phyloP scores from a whole-genome alignment of 2,329 filamentous ascomycete genomes.

The Trichoderma sp. region DNA sequence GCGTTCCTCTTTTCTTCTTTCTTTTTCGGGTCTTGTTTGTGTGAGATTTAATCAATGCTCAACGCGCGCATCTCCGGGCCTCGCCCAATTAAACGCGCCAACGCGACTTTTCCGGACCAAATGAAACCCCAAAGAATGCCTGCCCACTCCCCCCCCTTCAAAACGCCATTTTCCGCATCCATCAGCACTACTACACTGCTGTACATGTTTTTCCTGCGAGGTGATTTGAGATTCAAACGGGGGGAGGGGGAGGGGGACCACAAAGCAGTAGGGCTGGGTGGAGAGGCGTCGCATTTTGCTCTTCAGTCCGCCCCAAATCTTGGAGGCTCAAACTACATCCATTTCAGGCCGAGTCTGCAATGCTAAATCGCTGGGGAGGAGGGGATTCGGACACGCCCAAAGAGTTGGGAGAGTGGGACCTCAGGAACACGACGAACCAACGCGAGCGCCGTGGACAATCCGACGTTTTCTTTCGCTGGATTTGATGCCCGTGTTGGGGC shows the following conservation, averaged over 20 bases:
- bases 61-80: constrained; percentile 9
- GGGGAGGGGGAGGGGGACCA: background rate
- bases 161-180: background rate
- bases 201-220: background rate
- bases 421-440: constrained; percentile 14
- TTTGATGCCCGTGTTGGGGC: background rate
- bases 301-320: background rate
- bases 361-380: background rate
- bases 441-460: background rate
- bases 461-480: constrained; percentile 6
- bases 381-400: background rate
- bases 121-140: constrained; percentile 13
- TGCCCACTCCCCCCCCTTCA: background rate
- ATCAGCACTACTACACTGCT: constrained; percentile 1
- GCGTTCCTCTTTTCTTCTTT: background rate
- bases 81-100: constrained; percentile 19
- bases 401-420: background rate
- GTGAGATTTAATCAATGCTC: constrained; percentile 10
- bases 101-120: background rate
- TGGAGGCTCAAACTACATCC: background rate
- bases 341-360: background rate
- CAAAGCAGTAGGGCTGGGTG: background rate
- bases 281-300: background rate
- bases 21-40: background rate
- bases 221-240: background rate